Conservation (phyloP, 208 protist species). For the Entamoeba invadens region DNA sequence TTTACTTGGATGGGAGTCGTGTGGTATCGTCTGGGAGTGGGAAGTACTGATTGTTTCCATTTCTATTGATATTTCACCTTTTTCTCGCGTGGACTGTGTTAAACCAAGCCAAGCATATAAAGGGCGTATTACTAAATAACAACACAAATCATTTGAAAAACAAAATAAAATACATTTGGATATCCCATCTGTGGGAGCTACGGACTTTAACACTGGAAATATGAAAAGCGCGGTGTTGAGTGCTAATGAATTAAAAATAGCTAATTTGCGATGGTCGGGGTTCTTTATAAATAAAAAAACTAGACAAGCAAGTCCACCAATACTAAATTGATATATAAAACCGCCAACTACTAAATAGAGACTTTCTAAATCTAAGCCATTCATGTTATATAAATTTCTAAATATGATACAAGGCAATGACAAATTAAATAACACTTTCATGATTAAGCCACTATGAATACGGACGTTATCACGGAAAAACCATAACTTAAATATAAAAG, state of each 20-base stretch:
- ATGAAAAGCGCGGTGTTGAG: neutral
- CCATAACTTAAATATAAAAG: neutral
- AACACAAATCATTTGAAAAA: neutral
- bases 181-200: neutral
- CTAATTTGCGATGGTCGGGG: neutral
- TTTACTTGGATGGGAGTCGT: neutral
- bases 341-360: neutral
- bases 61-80: neutral
- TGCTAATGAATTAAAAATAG: neutral
- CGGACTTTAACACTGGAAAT: neutral
- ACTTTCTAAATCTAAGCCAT: neutral
- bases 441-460: neutral
- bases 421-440: neutral
- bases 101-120: neutral
- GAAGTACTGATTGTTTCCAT: neutral
- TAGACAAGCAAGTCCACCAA: neutral
- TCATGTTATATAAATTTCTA: neutral
- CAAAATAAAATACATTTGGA: neutral
- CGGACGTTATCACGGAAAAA: neutral
- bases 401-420: neutral
- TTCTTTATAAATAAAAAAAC: neutral
- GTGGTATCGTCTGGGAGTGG: neutral
- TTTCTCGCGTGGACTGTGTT: neutral
- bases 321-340: neutral
- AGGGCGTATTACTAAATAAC: neutral